phyloP scores from a whole-genome alignment of 2,329 filamentous ascomycete species.

The Canariomyces notabilis region DNA sequence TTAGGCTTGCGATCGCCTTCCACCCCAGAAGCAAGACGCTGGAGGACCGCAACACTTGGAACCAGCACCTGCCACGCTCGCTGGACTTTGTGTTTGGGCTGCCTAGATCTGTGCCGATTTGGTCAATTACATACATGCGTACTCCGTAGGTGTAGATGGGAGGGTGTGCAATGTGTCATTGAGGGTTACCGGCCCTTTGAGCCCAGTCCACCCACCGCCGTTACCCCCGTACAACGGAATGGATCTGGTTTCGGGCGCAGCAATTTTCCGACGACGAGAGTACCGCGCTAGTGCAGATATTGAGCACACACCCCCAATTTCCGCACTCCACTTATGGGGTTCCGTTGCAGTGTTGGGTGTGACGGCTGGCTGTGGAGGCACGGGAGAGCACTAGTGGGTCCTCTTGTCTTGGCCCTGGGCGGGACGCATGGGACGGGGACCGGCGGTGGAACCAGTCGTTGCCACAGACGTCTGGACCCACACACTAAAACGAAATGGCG shows the following conservation, averaged over 20 bases:
- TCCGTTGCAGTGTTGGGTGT: constrained; percentile 13
- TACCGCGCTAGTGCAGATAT: constrained; percentile 13
- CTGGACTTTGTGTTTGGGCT: neutral
- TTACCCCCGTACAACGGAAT: too few species aligned
- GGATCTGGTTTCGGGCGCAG: constrained; percentile 3
- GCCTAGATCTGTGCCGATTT: neutral
- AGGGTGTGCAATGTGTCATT: neutral
- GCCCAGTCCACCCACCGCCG: too few species aligned
- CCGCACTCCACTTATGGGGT: constrained; percentile 16
- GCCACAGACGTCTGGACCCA: constrained; percentile 19
- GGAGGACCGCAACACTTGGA: neutral
- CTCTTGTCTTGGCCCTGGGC: constrained; percentile 19
- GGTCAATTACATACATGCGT: too few species aligned
- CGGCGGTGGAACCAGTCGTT: constrained; percentile 21
- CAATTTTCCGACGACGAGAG: constrained; percentile 15
- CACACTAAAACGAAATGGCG: constrained; percentile 24
- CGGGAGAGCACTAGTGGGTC: constrained; percentile 15
- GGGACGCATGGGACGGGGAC: constrained; percentile 21
- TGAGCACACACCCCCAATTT: constrained; percentile 14
- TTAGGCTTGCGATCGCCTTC: too few species aligned
- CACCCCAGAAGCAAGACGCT: neutral
- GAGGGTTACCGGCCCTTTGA: neutral
- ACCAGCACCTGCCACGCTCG: neutral
- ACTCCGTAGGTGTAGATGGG: neutral
- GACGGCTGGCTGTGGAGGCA: constrained; percentile 16